Percentiles rank a stretch among this genome's conserved stretches.
Conservation (phyloP, 495 filamentous ascomycete genomes). For the Penicillium coffeae region DNA sequence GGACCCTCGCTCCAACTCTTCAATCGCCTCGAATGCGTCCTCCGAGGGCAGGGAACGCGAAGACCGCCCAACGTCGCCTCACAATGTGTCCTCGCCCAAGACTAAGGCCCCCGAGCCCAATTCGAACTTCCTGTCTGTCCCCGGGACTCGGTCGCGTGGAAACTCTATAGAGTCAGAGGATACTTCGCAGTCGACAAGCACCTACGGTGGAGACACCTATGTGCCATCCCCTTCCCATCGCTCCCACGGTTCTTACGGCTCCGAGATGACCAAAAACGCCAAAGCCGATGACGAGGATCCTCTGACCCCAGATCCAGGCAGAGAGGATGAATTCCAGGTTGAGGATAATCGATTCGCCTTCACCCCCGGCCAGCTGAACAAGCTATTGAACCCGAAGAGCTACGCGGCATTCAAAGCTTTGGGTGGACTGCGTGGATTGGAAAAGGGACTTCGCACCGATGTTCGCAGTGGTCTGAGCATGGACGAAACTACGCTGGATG, state of each 20-base stretch:
- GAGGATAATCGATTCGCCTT: conserved; percentile 79
- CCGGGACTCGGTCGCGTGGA: conserved; percentile 56
- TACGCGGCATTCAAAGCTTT: conserved; percentile 72
- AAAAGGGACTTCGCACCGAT: conserved; percentile 72
- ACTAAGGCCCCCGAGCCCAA: conserved; percentile 45
- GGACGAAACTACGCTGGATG: conserved; percentile 65
- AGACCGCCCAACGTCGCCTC: conserved; percentile 80
- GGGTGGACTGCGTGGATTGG: conserved; percentile 71
- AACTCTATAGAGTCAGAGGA: conserved; percentile 63
- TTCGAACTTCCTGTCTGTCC: conserved; percentile 61
- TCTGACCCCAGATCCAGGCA: conserved; percentile 64
- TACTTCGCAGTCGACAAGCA: conserved; percentile 45
- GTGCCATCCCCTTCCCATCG: conserved; percentile 32
- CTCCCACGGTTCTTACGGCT: conserved; percentile 15
- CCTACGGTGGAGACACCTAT: conserved; percentile 50
- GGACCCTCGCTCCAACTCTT: conserved; percentile 53
- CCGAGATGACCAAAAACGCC: conserved; percentile 34
- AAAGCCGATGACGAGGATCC: conserved; percentile 56
- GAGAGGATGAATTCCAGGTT: conserved; percentile 67
- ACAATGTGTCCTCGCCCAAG: conserved; percentile 77
- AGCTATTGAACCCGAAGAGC: conserved; percentile 78
- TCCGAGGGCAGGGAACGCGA: conserved; percentile 69
- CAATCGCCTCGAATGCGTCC: conserved; percentile 56
- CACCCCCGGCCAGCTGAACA: conserved; percentile 74
- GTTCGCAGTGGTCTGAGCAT: conserved; percentile 63